Base-by-base conservation (phyloP, 2,329 filamentous ascomycete species). In the Phoma sp. region DNA sequence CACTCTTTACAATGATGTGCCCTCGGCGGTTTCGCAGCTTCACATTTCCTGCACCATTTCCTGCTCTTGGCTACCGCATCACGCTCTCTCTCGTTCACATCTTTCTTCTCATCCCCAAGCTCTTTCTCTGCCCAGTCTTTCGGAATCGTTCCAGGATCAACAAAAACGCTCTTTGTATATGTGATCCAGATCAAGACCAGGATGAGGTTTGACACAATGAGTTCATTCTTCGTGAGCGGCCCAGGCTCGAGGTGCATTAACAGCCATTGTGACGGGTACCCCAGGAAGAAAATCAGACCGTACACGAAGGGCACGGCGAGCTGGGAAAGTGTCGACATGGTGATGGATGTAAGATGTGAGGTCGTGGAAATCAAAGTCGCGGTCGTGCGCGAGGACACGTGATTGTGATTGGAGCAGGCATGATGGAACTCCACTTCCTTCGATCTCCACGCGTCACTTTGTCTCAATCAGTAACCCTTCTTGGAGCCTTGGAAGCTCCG, bases 1-100 rank as follows among this genome's bases (percentile, higher is more conserved):
- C 91, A 96, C 62, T 84, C 84, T 59, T 87, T 87, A 77, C 91
- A 96, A 79, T 96, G 91, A 79, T 95, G 91, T 1, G 90, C 85
- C 60, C 91, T 81, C 1, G 88, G 86, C 1, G 91, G 90, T 68
- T 95, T 95, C 11, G 85, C 85, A 28, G 84, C 83, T 40, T 84
- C 78, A 74, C 91, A 96, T 73, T 90, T 92, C 61, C 83, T 84
- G 77, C 91, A 96, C 89, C 89, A 93, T 55, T 80, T 76, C 53
- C 76, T 66, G 34, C 61, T 73, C 54, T 74, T 63, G n/a, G 48
- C 47, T 14, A 58, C 42, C 15, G 57, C 51, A 5, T 43, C 37
- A 12, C 47, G 39, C 14, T 57, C 55, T 23, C 47, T 43, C 28
- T 48, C 40, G 11, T 29, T 42, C 4, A 14, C 34, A 21, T 18